Percentiles rank a stretch among this genome's conserved stretches.
Evolutionary conservation across 495 filamentous ascomycete species (phyloP).

Genomic region (Staphylotrichum tortipilum): DNA sequence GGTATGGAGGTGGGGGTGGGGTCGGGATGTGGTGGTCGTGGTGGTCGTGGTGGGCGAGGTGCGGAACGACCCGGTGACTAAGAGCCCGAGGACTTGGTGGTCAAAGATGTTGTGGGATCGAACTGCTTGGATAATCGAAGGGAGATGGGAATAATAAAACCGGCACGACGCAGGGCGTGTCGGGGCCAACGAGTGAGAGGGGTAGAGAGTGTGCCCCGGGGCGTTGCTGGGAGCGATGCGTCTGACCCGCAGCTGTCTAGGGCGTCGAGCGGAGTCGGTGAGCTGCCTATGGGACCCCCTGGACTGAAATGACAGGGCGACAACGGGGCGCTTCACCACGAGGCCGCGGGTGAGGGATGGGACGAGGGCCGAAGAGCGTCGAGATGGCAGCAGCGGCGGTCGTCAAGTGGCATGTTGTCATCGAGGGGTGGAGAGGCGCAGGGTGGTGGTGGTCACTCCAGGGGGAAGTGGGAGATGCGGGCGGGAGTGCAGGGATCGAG

Average conservation of each 20-base stretch:
- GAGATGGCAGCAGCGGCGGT: constrained; percentile 7
- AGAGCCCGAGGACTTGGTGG: background rate
- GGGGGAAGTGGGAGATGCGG: background rate
- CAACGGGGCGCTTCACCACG: constrained; percentile 1
- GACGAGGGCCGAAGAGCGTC: constrained; percentile 9
- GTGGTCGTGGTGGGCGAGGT: constrained; percentile 3
- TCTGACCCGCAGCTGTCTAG: background rate
- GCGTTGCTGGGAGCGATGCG: background rate
- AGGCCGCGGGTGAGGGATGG: background rate
- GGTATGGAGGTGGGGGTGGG: background rate
- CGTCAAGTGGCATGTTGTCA: constrained; percentile 30
- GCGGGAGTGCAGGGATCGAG: constrained; percentile 1
- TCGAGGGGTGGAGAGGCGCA: constrained; percentile 7
- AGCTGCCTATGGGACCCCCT: background rate
- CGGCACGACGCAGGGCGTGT: background rate
- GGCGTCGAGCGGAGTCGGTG: constrained; percentile 6
- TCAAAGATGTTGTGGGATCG: background rate
- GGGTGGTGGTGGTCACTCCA: constrained; percentile 1
- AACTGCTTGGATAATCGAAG: too few relatives aligned
- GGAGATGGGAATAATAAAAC: background rate
- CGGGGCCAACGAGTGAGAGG: background rate
- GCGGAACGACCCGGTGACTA: background rate
- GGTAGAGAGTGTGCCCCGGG: constrained; percentile 1
- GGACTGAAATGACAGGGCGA: background rate
- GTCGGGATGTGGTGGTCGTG: too few relatives aligned